phyloP scores from a whole-genome alignment of 2,329 filamentous ascomycete species.

The Sporothrix inflata region DNA sequence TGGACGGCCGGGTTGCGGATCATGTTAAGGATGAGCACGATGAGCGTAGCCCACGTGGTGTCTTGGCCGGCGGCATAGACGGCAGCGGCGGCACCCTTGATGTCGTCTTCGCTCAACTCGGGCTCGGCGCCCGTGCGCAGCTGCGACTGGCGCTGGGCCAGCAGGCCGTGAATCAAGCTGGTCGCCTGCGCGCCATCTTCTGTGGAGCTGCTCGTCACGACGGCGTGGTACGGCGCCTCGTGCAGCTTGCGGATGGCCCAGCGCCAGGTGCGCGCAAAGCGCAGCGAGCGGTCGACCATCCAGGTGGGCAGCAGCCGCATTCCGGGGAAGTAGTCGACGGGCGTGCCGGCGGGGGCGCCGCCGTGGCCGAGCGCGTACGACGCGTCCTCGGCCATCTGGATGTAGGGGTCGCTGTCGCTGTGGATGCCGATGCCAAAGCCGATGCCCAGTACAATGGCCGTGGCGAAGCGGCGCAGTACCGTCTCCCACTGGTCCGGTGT shows the following conservation, averaged over 20 bases:
- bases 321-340: conserved; percentile 33
- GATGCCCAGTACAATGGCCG: conserved; percentile 48
- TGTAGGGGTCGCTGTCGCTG: conserved; percentile 45
- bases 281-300: conserved; percentile 29
- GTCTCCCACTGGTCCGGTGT: conserved; percentile 44
- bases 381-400: conserved; percentile 43
- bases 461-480: conserved; percentile 45
- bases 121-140: conserved; percentile 34
- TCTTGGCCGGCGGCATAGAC: conserved; percentile 49
- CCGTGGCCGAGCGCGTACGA: conserved; percentile 32
- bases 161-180: conserved; percentile 25
- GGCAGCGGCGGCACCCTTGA: conserved; percentile 43
- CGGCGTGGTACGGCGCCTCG: conserved; percentile 36
- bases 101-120: conserved; percentile 41
- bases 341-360: conserved; percentile 32
- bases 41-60: conserved; percentile 48
- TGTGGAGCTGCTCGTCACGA: neutral
- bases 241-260: conserved; percentile 38
- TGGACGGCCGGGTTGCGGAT: conserved; percentile 48
- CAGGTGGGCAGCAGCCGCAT: conserved; percentile 32
- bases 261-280: conserved; percentile 29
- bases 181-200: neutral
- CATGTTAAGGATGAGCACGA: conserved; percentile 54
- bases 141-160: conserved; percentile 29
- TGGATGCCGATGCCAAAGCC: conserved; percentile 49